Conservation (phyloP, 495 filamentous ascomycete genomes). For the Penicillium antarcticum region DNA sequence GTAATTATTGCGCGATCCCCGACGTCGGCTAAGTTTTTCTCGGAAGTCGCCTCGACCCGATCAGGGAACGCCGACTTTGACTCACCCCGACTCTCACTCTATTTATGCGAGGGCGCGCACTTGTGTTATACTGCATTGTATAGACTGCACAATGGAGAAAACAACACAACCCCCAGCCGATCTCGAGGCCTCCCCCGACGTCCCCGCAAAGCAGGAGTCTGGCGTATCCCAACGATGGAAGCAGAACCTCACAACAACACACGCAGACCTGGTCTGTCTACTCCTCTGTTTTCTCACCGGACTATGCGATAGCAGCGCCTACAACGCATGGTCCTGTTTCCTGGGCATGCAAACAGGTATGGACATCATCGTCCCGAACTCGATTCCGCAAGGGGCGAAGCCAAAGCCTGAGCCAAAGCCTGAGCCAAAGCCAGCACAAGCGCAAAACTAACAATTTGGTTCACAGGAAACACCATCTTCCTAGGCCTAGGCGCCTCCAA, state of each 20-base stretch:
- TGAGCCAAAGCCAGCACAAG: not conserved
- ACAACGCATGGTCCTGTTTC: conserved; percentile 61
- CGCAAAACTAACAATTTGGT: not conserved
- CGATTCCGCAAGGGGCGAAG: conserved; percentile 12
- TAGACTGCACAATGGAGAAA: conserved; percentile 20
- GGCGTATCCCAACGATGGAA: conserved; percentile 25
- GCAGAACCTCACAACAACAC: conserved; percentile 33
- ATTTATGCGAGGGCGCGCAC: too few relatives aligned
- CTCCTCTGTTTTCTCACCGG: conserved; percentile 56
- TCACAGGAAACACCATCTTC: conserved; percentile 62
- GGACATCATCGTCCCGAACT: conserved; percentile 35
- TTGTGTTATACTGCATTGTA: too few relatives aligned
- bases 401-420: not conserved
- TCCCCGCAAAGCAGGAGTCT: conserved; percentile 13
- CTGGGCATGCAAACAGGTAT: conserved; percentile 64
- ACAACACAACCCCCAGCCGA: conserved; percentile 11
- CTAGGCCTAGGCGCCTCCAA: conserved; percentile 59
- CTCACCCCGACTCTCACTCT: not conserved
- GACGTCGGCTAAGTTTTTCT: not conserved
- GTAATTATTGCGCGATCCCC: too few relatives aligned
- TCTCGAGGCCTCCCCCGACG: conserved; percentile 20
- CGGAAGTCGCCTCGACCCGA: conserved; percentile 2
- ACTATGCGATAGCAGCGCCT: conserved; percentile 58
- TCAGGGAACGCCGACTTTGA: not conserved
- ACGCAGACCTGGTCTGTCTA: conserved; percentile 54